A percentile compares a stretch with the other conserved stretches of the same genome.
These are phyloP conservation scores for Tuber indicum DNA, from an alignment of 495 filamentous ascomycete species.

Conservation along the genomic window DNA sequence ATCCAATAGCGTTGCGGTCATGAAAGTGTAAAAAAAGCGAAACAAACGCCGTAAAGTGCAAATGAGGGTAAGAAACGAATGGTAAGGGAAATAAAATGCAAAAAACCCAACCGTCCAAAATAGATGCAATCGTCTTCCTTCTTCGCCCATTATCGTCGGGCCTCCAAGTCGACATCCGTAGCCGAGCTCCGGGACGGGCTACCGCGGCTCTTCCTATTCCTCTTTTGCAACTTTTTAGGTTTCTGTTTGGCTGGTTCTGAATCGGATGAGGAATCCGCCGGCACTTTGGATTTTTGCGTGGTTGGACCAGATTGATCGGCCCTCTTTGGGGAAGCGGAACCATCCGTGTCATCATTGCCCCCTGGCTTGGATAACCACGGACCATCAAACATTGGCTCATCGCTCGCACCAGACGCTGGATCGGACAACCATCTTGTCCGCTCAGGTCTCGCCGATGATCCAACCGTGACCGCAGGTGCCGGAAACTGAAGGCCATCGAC, in stretches of 20 bases:
- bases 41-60: conserved; percentile 30
- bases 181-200: not conserved
- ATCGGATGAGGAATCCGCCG: conserved; percentile 8
- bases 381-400: conserved; percentile 5
- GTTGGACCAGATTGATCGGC: not conserved
- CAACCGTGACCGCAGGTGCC: conserved; percentile 9
- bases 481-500: conserved; percentile 26
- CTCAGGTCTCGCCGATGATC: conserved; percentile 7
- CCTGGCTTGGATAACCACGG: conserved; percentile 13
- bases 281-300: not conserved
- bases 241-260: conserved; percentile 19
- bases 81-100: conserved; percentile 19
- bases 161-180: conserved; percentile 16
- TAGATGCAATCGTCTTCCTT: conserved; percentile 13
- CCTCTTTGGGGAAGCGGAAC: not conserved
- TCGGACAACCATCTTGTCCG: conserved; percentile 9
- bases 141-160: conserved; percentile 8
- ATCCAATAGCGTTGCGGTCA: conserved; percentile 6
- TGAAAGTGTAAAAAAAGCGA: conserved; percentile 19
- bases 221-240: conserved; percentile 25
- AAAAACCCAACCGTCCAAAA: conserved; percentile 20
- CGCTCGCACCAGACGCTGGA: not conserved
- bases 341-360: conserved; percentile 5
- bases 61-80: conserved; percentile 27
- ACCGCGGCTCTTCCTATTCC: conserved; percentile 2